A percentile compares a stretch with the other conserved stretches of the same genome.
These are phyloP conservation scores for Trypanosoma avium DNA, from an alignment of 208 protist genomes.

Conservation along the genomic window DNA sequence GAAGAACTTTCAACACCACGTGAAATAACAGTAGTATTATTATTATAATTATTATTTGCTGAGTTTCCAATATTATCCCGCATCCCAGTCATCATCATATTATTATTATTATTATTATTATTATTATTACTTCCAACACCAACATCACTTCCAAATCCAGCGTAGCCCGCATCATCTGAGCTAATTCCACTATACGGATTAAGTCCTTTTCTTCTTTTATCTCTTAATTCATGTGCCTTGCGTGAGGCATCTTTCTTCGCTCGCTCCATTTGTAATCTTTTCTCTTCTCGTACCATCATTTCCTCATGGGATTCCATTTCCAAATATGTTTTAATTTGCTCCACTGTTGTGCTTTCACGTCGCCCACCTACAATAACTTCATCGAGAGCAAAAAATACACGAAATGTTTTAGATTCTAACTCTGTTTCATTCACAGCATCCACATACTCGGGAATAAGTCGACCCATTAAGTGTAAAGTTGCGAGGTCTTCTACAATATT, in stretches of 20 bases:
- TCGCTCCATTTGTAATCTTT: conserved; percentile 85
- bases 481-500: conserved; percentile 99
- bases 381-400: conserved; percentile 97
- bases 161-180: conserved; percentile 49
- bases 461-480: conserved; percentile 93
- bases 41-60: neutral
- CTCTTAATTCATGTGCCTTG: conserved; percentile 80
- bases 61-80: too few relatives aligned
- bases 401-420: conserved; percentile 87
- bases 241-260: conserved; percentile 89
- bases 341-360: conserved; percentile 93
- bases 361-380: conserved; percentile 95
- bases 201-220: conserved; percentile 48
- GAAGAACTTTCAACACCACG: neutral
- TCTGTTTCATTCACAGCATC: conserved; percentile 65
- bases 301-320: conserved; percentile 98
- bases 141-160: conserved; percentile 29
- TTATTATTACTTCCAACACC: neutral
- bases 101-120: too few relatives aligned
- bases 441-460: conserved; percentile 91
- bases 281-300: conserved; percentile 80
- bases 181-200: conserved; percentile 79
- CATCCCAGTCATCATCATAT: too few relatives aligned
- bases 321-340: conserved; percentile 95
- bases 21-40: neutral